phyloP scores from a whole-genome alignment of 2,329 filamentous ascomycete species.

The Setomelanomma holmii region DNA sequence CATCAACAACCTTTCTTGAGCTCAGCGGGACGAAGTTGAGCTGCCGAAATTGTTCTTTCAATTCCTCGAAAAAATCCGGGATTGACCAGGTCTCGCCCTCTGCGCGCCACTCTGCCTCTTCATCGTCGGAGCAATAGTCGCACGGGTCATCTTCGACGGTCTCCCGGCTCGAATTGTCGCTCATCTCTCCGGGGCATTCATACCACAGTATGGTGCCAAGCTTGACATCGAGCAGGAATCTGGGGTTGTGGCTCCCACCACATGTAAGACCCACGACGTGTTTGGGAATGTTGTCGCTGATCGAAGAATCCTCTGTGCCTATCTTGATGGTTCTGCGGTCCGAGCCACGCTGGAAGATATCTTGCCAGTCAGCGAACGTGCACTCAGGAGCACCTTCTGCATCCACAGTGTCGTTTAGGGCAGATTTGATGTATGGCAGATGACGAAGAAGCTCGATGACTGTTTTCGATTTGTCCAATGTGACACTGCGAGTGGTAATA shows the following conservation, averaged over 20 bases:
- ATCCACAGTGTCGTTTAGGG: neutral
- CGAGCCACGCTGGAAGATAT: no score
- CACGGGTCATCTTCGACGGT: no score
- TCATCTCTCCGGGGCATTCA: conserved; percentile 4
- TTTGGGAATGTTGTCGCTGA: neutral
- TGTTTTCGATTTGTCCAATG: conserved; percentile 6
- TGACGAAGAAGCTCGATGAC: conserved; percentile 18
- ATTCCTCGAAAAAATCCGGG: conserved; percentile 16
- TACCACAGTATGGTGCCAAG: conserved; percentile 16
- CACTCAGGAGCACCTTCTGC: neutral
- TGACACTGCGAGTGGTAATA: conserved; percentile 2
- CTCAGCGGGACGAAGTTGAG: conserved; percentile 13
- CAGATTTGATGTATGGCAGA: conserved; percentile 11
- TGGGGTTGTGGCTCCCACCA: neutral
- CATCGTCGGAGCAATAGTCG: neutral
- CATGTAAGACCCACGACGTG: conserved; percentile 17
- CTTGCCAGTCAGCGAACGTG: no score
- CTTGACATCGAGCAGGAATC: conserved; percentile 14
- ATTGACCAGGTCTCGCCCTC: conserved; percentile 14
- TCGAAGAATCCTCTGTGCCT: neutral
- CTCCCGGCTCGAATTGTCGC: neutral
- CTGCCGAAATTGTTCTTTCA: conserved; percentile 11
- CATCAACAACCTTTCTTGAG: conserved; percentile 3
- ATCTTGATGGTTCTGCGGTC: conserved; percentile 3
- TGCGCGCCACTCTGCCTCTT: conserved; percentile 14